These are phyloP conservation scores for Aspergillus brasiliensis DNA, from an alignment of 2,329 filamentous ascomycete genomes.

Conservation along the genomic window DNA sequence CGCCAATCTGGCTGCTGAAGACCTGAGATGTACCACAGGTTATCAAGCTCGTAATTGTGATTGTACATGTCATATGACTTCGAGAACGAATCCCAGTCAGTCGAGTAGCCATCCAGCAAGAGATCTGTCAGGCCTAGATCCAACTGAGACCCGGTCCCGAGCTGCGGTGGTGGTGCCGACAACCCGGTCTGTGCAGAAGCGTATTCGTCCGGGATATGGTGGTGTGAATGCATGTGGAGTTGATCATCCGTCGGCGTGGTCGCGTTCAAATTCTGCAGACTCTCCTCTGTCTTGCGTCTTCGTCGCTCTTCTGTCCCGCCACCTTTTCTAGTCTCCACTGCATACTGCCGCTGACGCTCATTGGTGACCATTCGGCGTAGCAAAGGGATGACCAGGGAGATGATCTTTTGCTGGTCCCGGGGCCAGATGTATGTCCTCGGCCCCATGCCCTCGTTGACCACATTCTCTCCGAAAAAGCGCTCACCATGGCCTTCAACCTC, in stretches of 20 bases:
- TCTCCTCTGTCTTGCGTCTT: constrained; percentile 40
- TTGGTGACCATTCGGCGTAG: constrained; percentile 63
- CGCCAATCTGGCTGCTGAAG: constrained; percentile 46
- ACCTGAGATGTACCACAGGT: constrained; percentile 44
- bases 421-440: constrained; percentile 55
- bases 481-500: constrained; percentile 54
- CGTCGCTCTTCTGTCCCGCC: constrained; percentile 42
- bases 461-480: constrained; percentile 54
- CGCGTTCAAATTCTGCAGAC: constrained; percentile 30
- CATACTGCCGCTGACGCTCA: constrained; percentile 60
- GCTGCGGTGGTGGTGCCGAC: constrained; percentile 27
- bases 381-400: constrained; percentile 59
- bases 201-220: constrained; percentile 28
- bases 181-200: constrained; percentile 25
- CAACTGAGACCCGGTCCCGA: constrained; percentile 25
- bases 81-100: constrained; percentile 41
- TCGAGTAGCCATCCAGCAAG: constrained; percentile 40
- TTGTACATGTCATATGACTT: constrained; percentile 44
- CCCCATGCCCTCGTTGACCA: constrained; percentile 44
- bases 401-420: constrained; percentile 56
- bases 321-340: constrained; percentile 57
- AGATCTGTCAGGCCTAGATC: constrained; percentile 40
- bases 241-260: constrained; percentile 33
- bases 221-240: constrained; percentile 32
- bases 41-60: constrained; percentile 43